These are phyloP conservation scores for Pterocarpus santalinus DNA, from an alignment of 306 rosid genomes.

Conservation along the genomic window DNA sequence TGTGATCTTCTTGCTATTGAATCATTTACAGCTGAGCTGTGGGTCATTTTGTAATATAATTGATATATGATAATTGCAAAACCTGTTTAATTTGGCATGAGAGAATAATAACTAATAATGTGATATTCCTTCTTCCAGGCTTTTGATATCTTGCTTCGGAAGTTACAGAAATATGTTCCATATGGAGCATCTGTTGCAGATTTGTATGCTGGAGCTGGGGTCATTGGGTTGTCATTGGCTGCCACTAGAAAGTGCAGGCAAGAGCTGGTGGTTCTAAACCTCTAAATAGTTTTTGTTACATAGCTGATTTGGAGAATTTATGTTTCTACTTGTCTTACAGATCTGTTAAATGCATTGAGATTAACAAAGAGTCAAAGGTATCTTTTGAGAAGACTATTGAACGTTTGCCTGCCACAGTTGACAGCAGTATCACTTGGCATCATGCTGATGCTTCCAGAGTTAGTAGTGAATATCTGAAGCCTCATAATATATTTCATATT, in stretches of 20 bases:
- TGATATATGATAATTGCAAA: background rate
- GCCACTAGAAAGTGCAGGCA: slow-evolving; percentile 95
- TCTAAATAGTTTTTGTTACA: slow-evolving; percentile 17
- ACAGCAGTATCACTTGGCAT: slow-evolving; percentile 91
- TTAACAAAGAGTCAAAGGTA: slow-evolving; percentile 87
- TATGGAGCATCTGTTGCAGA: slow-evolving; percentile 88
- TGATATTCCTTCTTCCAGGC: slow-evolving; percentile 64
- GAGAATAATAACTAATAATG: slow-evolving; percentile 1
- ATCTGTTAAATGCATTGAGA: slow-evolving; percentile 92
- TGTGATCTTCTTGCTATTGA: background rate
- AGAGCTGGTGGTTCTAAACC: slow-evolving; percentile 51
- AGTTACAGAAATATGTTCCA: slow-evolving; percentile 90
- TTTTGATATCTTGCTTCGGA: slow-evolving; percentile 83
- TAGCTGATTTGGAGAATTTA: slow-evolving; percentile 26
- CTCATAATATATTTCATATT: slow-evolving; percentile 37
- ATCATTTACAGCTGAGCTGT: background rate
- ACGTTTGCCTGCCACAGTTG: slow-evolving; percentile 70
- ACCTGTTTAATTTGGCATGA: background rate
- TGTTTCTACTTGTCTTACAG: slow-evolving; percentile 53
- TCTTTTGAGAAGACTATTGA: slow-evolving; percentile 92
- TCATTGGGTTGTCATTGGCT: slow-evolving; percentile 91
- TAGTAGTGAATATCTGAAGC: slow-evolving; percentile 47
- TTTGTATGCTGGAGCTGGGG: slow-evolving; percentile 98
- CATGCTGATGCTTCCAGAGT: slow-evolving; percentile 92
- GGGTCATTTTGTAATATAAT: background rate